Base-by-base conservation (phyloP, 2,329 filamentous ascomycete species). In the Fusarium staphyleae region DNA sequence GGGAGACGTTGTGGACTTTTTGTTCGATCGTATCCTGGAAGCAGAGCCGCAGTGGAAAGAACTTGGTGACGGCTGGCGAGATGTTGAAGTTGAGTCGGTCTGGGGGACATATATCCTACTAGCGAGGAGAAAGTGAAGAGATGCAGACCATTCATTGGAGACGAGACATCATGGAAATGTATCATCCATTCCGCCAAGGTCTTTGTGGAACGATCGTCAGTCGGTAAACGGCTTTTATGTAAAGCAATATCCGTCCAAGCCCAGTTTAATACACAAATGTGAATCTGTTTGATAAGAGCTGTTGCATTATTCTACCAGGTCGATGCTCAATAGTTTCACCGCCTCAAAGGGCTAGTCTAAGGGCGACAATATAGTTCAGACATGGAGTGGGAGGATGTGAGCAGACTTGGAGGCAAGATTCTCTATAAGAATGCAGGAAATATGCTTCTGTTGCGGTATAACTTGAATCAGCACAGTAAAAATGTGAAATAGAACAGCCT, bases 1-100 rank as follows among this genome's bases (percentile, higher is more conserved):
- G 7, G 85, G 85, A 1, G 86, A 89, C 70, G 66, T 88, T 34
- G 74, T 85, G n/a, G 86, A 88, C 71, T 67, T 80, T 55, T 77
- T 87, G 74, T 83, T 86, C 72, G 83, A 86, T 51, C 75, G 77
- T 54, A 82, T 88, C 65, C 68, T 82, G 4, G 74, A 76, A 46
- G 75, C 72, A n/a, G 82, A 85, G 59, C 77, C 78, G 4, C 72
- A 77, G 52, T 85, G 82, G 81, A 78, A 75, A 60, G 74, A 70
- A 2, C 63, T 71, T 51, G 80, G 78, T 1, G 74, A 78, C 33
- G 63, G 62, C 14, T 87, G 84, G 81, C 74, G 74, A 53, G 77
- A 85, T 43, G 71, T 78, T 36, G 75, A 82, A 62, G 77, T 86
- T 9, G 78, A 83, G 53, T 78, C 78, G 43, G 82, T 87, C 60